Percentiles rank a stretch among this genome's conserved stretches.
Conservation (phyloP, 768 basidiomycete genomes). For the Russula lepida region DNA sequence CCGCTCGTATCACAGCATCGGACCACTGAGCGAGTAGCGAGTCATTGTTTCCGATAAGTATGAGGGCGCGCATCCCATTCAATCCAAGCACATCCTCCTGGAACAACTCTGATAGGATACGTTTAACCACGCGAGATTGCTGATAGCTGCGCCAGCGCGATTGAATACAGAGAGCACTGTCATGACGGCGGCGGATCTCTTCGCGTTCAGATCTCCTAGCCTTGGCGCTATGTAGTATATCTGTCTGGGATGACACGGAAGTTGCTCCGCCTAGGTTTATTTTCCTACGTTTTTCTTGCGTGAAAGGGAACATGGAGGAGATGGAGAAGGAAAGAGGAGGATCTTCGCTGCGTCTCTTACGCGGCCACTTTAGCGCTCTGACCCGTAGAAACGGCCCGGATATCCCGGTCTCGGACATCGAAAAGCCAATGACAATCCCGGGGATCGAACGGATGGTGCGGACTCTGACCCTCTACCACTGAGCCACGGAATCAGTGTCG, state of each 20-base stretch:
- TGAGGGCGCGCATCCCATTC: constrained; percentile 54
- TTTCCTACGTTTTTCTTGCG: constrained; percentile 43
- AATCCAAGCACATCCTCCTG: constrained; percentile 44
- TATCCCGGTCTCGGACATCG: background rate
- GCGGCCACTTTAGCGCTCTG: background rate
- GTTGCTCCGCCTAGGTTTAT: constrained; percentile 72
- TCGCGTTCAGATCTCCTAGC: constrained; percentile 50
- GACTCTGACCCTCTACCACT: constrained; percentile 2
- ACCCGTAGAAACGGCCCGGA: background rate
- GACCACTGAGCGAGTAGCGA: constrained; percentile 43
- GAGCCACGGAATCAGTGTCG: background rate
- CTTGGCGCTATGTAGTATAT: constrained; percentile 57
- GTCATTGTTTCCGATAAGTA: constrained; percentile 49
- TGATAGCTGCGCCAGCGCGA: constrained; percentile 56
- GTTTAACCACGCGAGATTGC: constrained; percentile 35
- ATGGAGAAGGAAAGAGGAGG: background rate
- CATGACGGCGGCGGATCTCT: constrained; percentile 45
- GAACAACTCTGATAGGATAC: constrained; percentile 42
- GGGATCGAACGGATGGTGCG: constrained; percentile 19
- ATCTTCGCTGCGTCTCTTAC: background rate
- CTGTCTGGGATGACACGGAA: constrained; percentile 40
- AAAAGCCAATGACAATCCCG: constrained; percentile 7
- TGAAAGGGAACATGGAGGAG: constrained; percentile 36
- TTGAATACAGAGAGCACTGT: constrained; percentile 55
- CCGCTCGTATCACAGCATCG: constrained; percentile 26